Conservation (phyloP, 2,329 filamentous ascomycete species). For the Nemania sp. region DNA sequence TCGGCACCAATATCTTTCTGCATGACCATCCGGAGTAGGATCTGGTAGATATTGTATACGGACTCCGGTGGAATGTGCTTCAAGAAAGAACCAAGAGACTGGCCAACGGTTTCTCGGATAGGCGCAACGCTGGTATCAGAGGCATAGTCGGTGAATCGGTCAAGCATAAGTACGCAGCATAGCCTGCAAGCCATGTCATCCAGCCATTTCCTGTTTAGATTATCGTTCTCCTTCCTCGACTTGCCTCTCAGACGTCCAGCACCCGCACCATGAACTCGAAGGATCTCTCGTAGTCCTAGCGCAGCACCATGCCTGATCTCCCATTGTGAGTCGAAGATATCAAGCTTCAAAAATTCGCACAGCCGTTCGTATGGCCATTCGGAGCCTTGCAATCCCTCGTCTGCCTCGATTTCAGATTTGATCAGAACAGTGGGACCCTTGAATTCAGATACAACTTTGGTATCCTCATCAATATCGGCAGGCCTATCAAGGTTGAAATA, state of each 20-base stretch:
- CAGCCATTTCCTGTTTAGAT: conserved; percentile 81
- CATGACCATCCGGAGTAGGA: conserved; percentile 89
- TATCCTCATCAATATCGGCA: conserved; percentile 80
- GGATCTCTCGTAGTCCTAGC: conserved; percentile 89
- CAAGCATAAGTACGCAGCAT: conserved; percentile 94
- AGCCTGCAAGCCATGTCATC: conserved; percentile 94
- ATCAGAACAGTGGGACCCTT: conserved; percentile 82
- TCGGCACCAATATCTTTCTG: conserved; percentile 78
- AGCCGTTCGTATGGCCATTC: conserved; percentile 96
- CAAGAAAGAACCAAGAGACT: conserved; percentile 86
- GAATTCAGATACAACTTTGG: conserved; percentile 92
- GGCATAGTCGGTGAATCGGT: conserved; percentile 96
- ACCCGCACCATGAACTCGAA: conserved; percentile 87
- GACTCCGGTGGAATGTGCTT: conserved; percentile 80
- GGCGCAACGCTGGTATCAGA: conserved; percentile 96
- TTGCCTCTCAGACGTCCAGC: conserved; percentile 79
- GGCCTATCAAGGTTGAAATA: conserved; percentile 90
- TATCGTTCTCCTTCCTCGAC: conserved; percentile 73
- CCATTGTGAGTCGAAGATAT: conserved; percentile 93
- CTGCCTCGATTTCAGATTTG: conserved; percentile 82
- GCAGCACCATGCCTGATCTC: conserved; percentile 95
- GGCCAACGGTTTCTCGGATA: conserved; percentile 92
- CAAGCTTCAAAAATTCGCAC: conserved; percentile 90
- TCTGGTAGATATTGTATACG: conserved; percentile 81
- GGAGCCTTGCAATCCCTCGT: conserved; percentile 74